Evolutionary conservation across 805 yeast genomes (phyloP), one percentile per base, ranked within the genome.

Genomic region (Candida ortonii): DNA sequence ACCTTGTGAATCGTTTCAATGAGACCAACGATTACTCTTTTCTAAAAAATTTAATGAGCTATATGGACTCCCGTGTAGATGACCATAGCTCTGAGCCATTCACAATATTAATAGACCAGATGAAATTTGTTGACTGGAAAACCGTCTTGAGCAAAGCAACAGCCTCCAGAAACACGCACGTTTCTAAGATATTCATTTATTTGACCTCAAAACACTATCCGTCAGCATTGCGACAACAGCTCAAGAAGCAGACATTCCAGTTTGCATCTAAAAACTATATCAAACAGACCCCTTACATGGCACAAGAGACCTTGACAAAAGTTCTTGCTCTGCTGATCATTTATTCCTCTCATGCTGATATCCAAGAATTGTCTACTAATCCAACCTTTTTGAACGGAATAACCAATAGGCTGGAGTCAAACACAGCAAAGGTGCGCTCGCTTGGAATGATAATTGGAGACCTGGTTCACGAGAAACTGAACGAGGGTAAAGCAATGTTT

Each of bases 381-480:
- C 34, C 58, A 2, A 34, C 33, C 0, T 80, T 80, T 46, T 52
- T 80, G 11, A 51, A 62, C 16, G 68, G 76, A 0, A 64, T 83
- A n/a, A 70, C 83, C 0, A 59, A 65, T 32, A 62, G 80, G 22
- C 61, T 83, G n/a, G 67, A 66, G 16, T 71, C 82, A 0, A 65
- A 66, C 28, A 65, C 76, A 1, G 47, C 54, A 1, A 52, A 49
- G n/a, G 57, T 69, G 2, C 68, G 84, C 36, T 50, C 64, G 10
- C 54, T 79, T 20, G 88, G 80, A 0, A 73, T 81, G 54, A 49
- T 70, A 11, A 53, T 81, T 6, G 85, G 84, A 1, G 81, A 80
- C 47, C 50, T 53, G 11, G 51, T 75, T 1, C 66, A 73, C 43
- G 39, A 43, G 41, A 43, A 48, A 53, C 29, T 44, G 4, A 47